phyloP scores from a whole-genome alignment of 139 green algal species.

The Chlamydomonas sp. region DNA sequence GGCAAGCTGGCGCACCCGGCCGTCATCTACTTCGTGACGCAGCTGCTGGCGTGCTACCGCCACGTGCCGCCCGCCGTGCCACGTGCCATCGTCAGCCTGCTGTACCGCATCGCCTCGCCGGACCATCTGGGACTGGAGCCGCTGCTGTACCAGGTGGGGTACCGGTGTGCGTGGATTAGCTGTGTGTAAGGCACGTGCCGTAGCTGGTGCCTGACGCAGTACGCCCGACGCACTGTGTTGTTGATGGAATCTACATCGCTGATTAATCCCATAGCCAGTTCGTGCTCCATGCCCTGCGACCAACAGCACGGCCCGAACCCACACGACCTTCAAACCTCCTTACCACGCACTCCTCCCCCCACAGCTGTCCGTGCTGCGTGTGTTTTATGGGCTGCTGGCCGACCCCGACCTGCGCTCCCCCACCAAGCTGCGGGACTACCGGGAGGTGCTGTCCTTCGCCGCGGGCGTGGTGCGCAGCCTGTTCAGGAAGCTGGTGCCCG shows the following conservation, averaged over 20 bases:
- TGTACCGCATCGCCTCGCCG: constrained; percentile 68
- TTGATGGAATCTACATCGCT: not conserved
- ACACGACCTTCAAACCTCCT: not conserved
- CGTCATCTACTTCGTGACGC: constrained; percentile 71
- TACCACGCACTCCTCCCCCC: not conserved
- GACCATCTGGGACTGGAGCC: constrained; percentile 67
- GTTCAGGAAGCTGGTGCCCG: constrained; percentile 59
- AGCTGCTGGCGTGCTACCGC: constrained; percentile 50
- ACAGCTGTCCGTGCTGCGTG: constrained; percentile 81
- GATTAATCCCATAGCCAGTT: not conserved
- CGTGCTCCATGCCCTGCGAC: too few relatives aligned
- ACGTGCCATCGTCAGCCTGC: constrained; percentile 61
- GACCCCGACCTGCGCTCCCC: constrained; percentile 59
- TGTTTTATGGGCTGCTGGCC: constrained; percentile 75
- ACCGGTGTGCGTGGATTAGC: too few relatives aligned
- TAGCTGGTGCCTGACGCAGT: too few relatives aligned
- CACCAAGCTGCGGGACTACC: constrained; percentile 22
- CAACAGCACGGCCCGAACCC: not conserved
- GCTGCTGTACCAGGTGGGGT: constrained; percentile 80
- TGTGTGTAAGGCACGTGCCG: not conserved
- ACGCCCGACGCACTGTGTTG: too few relatives aligned
- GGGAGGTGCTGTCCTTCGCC: constrained; percentile 60
- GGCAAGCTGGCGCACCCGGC: constrained; percentile 64
- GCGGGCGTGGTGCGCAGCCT: constrained; percentile 64
- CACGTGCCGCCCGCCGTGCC: constrained; percentile 66